Evolutionary conservation across 1,284 basidiomycete species (phyloP).

Genomic region (Boletus mariae): DNA sequence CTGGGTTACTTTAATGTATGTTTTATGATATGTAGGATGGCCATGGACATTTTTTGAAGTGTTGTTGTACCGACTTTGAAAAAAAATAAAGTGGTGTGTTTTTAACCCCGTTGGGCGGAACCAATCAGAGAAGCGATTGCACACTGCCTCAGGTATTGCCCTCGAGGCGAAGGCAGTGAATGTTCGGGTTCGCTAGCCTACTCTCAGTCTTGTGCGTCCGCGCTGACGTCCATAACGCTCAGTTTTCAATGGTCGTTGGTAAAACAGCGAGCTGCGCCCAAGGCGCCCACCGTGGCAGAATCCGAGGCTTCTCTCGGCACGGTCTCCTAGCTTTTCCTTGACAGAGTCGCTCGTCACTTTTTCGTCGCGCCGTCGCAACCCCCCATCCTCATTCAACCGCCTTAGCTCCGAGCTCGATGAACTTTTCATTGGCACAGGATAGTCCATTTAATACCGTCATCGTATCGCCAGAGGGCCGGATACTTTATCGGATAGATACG

Average conservation of each 20-base stretch:
- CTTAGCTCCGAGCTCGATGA: conserved; percentile 18
- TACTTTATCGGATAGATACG: conserved; percentile 31
- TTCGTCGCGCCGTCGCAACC: conserved; percentile 8
- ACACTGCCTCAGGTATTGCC: conserved; percentile 27
- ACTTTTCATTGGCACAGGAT: conserved; percentile 31
- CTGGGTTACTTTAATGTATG: neutral
- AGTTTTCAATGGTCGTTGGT: neutral
- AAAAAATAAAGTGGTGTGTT: neutral
- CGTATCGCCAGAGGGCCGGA: conserved; percentile 29
- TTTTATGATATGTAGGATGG: neutral
- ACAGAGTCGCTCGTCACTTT: conserved; percentile 3
- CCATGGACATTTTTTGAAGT: neutral
- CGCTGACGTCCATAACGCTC: conserved; percentile 4
- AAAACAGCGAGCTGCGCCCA: conserved; percentile 6
- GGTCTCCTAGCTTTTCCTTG: conserved; percentile 18
- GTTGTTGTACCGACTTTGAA: neutral
- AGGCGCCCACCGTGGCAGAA: conserved; percentile 35
- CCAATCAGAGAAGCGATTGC: conserved; percentile 25
- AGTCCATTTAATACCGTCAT: conserved; percentile 33
- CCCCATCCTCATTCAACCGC: neutral
- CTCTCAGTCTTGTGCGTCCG: neutral
- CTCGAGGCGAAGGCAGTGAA: conserved; percentile 16
- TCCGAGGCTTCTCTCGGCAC: conserved; percentile 32
- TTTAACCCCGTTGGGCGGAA: neutral
- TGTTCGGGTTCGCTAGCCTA: conserved; percentile 9